Conservation (phyloP, 805 yeast species). For the Candida andamanensis region DNA sequence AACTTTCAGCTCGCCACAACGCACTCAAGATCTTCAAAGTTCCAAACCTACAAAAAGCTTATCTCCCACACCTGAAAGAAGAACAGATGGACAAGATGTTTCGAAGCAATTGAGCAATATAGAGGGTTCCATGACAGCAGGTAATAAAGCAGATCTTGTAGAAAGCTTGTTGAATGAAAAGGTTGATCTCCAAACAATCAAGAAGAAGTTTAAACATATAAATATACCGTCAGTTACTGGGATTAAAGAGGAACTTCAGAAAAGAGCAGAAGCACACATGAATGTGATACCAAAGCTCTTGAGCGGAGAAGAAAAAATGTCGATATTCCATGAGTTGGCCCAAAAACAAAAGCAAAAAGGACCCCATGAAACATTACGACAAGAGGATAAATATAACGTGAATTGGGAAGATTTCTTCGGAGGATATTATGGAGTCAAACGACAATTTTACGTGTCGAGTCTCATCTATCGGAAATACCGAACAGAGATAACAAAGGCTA, state of each 20-base stretch:
- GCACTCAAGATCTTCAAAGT: no score
- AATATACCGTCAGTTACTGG: slow-evolving; percentile 14
- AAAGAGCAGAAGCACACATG: slow-evolving; percentile 24
- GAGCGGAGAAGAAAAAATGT: slow-evolving; percentile 36
- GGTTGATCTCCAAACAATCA: slow-evolving; percentile 9
- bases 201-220: slow-evolving; percentile 11
- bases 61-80: no score
- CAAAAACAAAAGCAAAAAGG: slow-evolving; percentile 34
- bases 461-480: slow-evolving; percentile 32
- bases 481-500: slow-evolving; percentile 20
- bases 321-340: slow-evolving; percentile 50
- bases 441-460: slow-evolving; percentile 49
- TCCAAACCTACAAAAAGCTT: no score
- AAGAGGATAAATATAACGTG: slow-evolving; percentile 41
- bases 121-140: no score
- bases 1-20: no score
- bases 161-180: neutral
- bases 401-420: slow-evolving; percentile 44
- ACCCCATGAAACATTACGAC: slow-evolving; percentile 39
- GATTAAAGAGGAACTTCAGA: slow-evolving; percentile 20
- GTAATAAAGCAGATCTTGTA: neutral
- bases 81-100: no score
- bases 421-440: slow-evolving; percentile 57
- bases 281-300: slow-evolving; percentile 34
- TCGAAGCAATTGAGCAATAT: no score